Evolutionary conservation across 2,329 filamentous ascomycete species (phyloP), one percentile per base, ranked within the genome.

Genomic region (Exophiala aquamarina): DNA sequence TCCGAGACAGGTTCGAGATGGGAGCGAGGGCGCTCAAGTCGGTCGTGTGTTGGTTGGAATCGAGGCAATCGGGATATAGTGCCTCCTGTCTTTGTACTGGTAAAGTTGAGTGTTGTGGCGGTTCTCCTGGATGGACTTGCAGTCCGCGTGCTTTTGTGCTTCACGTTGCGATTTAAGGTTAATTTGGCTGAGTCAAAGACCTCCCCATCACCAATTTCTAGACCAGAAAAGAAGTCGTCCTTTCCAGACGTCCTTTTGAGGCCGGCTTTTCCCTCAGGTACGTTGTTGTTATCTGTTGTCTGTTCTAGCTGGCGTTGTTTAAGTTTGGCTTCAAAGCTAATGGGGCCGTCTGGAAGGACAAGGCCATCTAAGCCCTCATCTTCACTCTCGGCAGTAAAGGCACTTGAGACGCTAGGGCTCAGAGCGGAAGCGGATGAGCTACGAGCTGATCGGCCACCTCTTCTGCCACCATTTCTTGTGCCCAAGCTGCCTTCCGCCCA

Each of bases 401-500:
- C 93, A 67, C 92, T 97, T 15, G 90, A 88, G 46, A 95, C 80
- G 65, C 91, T 97, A 11, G 93, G 92, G 63, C 92, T 97, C 66
- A 96, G 79, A 20, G 89, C 88, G 31, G 91, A 95, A 28, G 86
- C 83, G 14, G 89, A 92, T 1, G 90, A 95, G 71, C 89, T 93
- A 60, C 89, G 83, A 61, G 84, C 83, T 39, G 89, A 91, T 32
- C 82, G 82, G n/a, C 77, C 79, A 61, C 92, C 89, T 59, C 89
- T 83, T 11, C 89, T 95, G 35, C 92, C 92, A 31, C 87, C 91
- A 69, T 91, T 92, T 47, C 92, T 82, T 35, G 92, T 95, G 31
- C 92, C 90, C 49, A 96, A 76, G 65, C 91, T 96, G 45, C 90
- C 91, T 69, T 97, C 93, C 42, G 87, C 89, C 87, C 92, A 95